These are phyloP conservation scores for Fusarium avenaceum DNA, from an alignment of 2,329 filamentous ascomycete genomes.

Conservation along the genomic window DNA sequence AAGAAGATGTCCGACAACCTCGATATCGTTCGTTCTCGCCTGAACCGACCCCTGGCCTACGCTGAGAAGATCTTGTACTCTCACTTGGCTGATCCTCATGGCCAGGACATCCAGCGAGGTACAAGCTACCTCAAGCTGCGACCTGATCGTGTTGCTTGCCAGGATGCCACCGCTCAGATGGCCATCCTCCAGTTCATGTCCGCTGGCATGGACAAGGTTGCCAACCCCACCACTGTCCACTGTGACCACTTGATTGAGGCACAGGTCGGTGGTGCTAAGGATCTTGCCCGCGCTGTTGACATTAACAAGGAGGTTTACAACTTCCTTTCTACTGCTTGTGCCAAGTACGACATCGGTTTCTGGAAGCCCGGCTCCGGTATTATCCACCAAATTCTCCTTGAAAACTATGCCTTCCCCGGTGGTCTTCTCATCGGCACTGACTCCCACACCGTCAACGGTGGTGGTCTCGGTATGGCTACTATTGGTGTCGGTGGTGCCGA, in stretches of 20 bases:
- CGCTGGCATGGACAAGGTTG: conserved; percentile 94
- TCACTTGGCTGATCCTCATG: conserved; percentile 95
- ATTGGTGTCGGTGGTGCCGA: conserved; percentile 99
- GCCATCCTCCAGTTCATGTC: conserved; percentile 99
- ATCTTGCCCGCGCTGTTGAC: conserved; percentile 88
- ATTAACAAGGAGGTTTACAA: conserved; percentile 99
- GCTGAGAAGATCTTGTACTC: conserved; percentile 99
- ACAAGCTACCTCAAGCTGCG: conserved; percentile 96
- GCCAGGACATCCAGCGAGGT: conserved; percentile 96
- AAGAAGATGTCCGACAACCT: conserved; percentile 99
- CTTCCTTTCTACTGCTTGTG: conserved; percentile 92
- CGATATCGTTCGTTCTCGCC: conserved; percentile 85
- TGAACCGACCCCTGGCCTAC: conserved; percentile 94
- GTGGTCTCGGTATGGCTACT: conserved; percentile 93
- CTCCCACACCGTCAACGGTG: conserved; percentile 96
- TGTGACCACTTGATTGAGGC: conserved; percentile 99
- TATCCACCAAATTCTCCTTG: conserved; percentile 97
- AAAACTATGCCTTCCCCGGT: conserved; percentile 99
- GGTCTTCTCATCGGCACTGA: conserved; percentile 98
- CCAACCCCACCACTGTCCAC: conserved; percentile 95
- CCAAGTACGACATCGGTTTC: conserved; percentile 99
- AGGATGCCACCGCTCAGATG: conserved; percentile 99
- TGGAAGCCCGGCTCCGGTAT: conserved; percentile 99
- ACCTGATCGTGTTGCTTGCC: conserved; percentile 97
- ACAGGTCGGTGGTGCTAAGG: conserved; percentile 91